A percentile compares a stretch with the other conserved stretches of the same genome.
Evolutionary conservation across 352 stramenopile genomes (phyloP).

Genomic region (Globisporangium lucens): DNA sequence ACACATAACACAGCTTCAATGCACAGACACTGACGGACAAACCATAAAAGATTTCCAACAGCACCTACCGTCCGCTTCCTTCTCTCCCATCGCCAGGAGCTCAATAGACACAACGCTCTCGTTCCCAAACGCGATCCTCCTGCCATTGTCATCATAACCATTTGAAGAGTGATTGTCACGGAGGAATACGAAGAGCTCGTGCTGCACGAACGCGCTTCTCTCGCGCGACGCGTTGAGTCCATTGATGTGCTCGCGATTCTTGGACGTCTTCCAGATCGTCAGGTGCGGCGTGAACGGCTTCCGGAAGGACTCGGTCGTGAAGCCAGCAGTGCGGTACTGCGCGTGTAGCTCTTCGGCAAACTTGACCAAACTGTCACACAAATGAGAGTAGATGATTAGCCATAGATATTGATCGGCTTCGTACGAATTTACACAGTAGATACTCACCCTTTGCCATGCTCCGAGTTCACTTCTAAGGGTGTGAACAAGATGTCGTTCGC

Average conservation of each 20-base stretch:
- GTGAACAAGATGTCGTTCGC: constrained; percentile 37
- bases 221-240: constrained; percentile 1
- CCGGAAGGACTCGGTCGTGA: constrained; percentile 31
- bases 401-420: neutral
- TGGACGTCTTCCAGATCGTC: constrained; percentile 47
- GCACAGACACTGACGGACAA: neutral
- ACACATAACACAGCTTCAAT: neutral
- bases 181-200: constrained; percentile 7
- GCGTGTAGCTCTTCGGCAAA: constrained; percentile 29
- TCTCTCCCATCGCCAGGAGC: constrained; percentile 3
- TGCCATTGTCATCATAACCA: neutral
- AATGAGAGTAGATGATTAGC: neutral
- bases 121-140: neutral
- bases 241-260: constrained; percentile 23
- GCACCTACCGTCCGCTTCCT: constrained; percentile 2
- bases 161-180: neutral
- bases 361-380: constrained; percentile 19
- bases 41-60: neutral
- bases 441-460: constrained; percentile 19
- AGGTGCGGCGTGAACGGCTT: constrained; percentile 39
- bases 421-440: neutral
- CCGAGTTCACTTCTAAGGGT: constrained; percentile 18
- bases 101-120: neutral
- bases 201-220: constrained; percentile 2
- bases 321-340: constrained; percentile 19